These are phyloP conservation scores for Endocladia muricata DNA, from an alignment of 31 red algal species.

Conservation along the genomic window DNA sequence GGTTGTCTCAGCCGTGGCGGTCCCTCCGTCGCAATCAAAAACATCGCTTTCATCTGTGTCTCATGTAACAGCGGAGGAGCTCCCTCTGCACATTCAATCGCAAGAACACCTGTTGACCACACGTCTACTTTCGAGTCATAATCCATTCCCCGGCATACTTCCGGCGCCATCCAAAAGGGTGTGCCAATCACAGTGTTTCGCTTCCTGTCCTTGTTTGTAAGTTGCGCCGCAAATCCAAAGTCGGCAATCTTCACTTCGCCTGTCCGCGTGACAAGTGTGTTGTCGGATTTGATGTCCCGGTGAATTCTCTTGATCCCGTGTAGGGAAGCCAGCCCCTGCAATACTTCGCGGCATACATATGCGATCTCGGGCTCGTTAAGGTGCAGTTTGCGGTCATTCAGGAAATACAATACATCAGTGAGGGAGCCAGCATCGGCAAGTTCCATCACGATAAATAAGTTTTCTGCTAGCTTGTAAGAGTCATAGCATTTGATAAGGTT, in stretches of 20 bases:
- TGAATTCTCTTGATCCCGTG: constrained; percentile 90
- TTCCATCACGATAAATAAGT: constrained; percentile 96
- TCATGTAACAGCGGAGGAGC: constrained; percentile 88
- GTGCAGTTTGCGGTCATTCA: constrained; percentile 74
- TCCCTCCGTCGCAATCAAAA: constrained; percentile 93
- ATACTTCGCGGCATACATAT: constrained; percentile 82
- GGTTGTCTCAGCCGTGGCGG: constrained; percentile 74
- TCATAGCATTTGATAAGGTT: constrained; percentile 90
- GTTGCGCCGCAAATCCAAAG: constrained; percentile 94
- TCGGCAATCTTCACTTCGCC: constrained; percentile 96
- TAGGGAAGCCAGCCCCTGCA: constrained; percentile 75
- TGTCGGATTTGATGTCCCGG: constrained; percentile 97
- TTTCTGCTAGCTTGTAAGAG: constrained; percentile 67
- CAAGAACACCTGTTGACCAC: constrained; percentile 92
- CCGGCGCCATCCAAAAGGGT: constrained; percentile 99
- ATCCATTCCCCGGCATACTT: constrained; percentile 86
- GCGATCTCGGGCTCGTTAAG: constrained; percentile 94
- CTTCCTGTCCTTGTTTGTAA: constrained; percentile 76
- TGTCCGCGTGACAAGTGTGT: constrained; percentile 69
- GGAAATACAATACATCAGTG: constrained; percentile 88
- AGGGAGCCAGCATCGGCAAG: constrained; percentile 88
- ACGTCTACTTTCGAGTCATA: constrained; percentile 96
- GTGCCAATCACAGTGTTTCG: constrained; percentile 95
- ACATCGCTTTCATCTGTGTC: constrained; percentile 98
- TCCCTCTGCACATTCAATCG: constrained; percentile 96